These are phyloP conservation scores for Neurospora sp. DNA, from an alignment of 495 filamentous ascomycete genomes.

Conservation along the genomic window DNA sequence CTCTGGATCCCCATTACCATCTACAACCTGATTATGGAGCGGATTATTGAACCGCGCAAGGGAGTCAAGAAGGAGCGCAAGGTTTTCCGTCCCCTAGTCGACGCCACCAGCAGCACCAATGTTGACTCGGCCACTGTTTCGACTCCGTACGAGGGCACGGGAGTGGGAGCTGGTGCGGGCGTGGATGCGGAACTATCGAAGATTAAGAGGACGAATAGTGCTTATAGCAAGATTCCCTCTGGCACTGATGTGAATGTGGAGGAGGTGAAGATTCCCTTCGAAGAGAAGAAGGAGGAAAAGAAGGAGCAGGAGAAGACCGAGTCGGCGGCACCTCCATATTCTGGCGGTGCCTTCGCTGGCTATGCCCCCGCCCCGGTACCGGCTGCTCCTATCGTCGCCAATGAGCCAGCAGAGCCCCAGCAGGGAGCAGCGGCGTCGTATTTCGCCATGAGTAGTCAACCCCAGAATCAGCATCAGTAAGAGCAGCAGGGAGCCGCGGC, in stretches of 20 bases:
- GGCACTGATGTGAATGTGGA: background rate
- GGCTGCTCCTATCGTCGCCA: background rate
- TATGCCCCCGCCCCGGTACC: background rate
- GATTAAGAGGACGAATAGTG: background rate
- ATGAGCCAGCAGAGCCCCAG: background rate
- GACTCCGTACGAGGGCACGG: background rate
- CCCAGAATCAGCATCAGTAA: background rate
- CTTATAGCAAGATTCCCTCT: background rate
- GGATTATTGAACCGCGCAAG: background rate
- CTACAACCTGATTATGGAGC: background rate
- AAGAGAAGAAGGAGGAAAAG: background rate
- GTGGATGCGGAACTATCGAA: background rate
- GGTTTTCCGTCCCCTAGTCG: background rate
- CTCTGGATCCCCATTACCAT: constrained; percentile 3
- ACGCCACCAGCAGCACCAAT: background rate
- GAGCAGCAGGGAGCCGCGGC: background rate
- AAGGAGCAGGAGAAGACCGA: background rate
- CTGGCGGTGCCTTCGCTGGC: background rate
- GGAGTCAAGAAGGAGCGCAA: background rate
- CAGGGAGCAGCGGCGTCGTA: background rate
- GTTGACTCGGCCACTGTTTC: background rate
- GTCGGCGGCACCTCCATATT: background rate
- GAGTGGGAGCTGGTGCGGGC: background rate
- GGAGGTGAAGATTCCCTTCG: background rate
- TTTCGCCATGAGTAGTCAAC: background rate